A percentile compares a stretch with the other conserved stretches of the same genome.
Conservation (phyloP, 2,329 filamentous ascomycete genomes). For the Dactylellina haptotyla region DNA sequence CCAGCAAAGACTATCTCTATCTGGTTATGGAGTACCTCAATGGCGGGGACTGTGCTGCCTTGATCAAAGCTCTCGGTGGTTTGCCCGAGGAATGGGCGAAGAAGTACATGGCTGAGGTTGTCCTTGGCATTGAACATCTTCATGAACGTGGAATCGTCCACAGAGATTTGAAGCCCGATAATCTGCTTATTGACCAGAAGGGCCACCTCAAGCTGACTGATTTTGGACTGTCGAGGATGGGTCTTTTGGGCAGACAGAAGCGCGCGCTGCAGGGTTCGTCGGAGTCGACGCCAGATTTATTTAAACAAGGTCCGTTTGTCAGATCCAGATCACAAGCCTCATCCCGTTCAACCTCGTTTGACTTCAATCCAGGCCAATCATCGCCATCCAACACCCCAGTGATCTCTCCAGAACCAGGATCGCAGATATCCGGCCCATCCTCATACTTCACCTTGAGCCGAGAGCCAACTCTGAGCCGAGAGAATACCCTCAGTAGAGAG, state of each 20-base stretch:
- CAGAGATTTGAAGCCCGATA: conserved; percentile 95
- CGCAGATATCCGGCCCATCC: conserved; percentile 77
- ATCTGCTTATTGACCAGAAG: conserved; percentile 94
- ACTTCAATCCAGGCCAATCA: conserved; percentile 76
- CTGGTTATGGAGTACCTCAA: conserved; percentile 99
- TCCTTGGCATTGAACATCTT: conserved; percentile 95
- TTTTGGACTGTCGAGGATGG: conserved; percentile 97
- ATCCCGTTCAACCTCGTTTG: conserved; percentile 91
- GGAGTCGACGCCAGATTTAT: conserved; percentile 88
- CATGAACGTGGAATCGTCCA: conserved; percentile 96
- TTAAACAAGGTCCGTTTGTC: conserved; percentile 91
- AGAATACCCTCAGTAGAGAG: conserved; percentile 65
- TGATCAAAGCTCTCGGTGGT: conserved; percentile 92
- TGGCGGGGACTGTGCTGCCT: conserved; percentile 92
- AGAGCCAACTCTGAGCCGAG: conserved; percentile 68
- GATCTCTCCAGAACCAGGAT: conserved; percentile 79
- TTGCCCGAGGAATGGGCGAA: conserved; percentile 97
- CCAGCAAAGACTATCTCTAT: conserved; percentile 98
- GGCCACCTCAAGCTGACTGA: conserved; percentile 97
- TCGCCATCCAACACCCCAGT: conserved; percentile 87
- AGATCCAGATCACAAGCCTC: conserved; percentile 85
- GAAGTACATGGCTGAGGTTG: conserved; percentile 95
- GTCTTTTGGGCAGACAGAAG: conserved; percentile 94
- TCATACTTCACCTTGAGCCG: conserved; percentile 88
- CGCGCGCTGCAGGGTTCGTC: conserved; percentile 80